Conservation (phyloP, 2,329 filamentous ascomycete genomes). For the Diaporthe citri region DNA sequence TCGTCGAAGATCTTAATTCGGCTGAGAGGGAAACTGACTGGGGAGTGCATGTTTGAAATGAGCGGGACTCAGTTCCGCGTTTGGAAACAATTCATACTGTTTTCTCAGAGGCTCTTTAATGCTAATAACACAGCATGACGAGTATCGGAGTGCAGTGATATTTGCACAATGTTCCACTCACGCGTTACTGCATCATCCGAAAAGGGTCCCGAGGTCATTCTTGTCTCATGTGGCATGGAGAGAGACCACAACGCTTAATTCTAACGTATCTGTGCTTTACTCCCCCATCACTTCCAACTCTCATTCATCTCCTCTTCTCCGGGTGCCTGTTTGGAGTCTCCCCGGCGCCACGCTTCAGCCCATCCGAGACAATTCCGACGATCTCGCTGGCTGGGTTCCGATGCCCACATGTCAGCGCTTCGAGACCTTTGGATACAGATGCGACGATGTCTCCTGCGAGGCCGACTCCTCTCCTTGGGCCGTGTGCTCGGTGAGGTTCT, state of each 20-base stretch:
- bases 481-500: conserved; percentile 1
- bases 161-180: no score
- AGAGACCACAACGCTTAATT: background rate
- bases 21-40: no score
- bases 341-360: conserved; percentile 26
- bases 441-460: conserved; percentile 20
- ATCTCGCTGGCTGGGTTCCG: conserved; percentile 23
- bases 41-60: no score
- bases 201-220: no score
- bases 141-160: no score
- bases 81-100: no score
- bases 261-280: background rate
- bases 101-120: no score
- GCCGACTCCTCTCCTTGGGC: background rate
- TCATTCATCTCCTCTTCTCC: background rate
- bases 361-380: conserved; percentile 15
- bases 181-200: no score
- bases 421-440: conserved; percentile 14
- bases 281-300: background rate
- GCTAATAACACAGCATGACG: no score
- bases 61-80: no score
- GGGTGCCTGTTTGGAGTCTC: conserved; percentile 24
- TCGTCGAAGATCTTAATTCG: background rate
- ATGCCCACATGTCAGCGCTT: conserved; percentile 13
- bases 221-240: no score